A percentile compares a stretch with the other conserved stretches of the same genome.
Conservation (phyloP, 441 rosid species). For the Populus hybrid region DNA sequence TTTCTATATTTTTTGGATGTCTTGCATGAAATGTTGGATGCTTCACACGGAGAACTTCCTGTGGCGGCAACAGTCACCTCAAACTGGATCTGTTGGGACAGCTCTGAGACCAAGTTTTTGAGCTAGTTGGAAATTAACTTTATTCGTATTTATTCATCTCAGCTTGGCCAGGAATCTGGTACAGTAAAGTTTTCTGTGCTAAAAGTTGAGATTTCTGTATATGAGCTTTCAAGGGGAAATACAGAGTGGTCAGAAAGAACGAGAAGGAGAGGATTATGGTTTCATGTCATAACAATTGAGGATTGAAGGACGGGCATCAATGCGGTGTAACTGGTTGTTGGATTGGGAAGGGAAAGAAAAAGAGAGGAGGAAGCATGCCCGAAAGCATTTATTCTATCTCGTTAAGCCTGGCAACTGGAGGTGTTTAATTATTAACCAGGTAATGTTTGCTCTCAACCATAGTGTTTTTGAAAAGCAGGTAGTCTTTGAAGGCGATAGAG, state of each 20-base stretch:
- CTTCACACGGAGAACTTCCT: conserved; percentile 2
- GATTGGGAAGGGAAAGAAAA: neutral
- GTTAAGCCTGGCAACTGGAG: neutral
- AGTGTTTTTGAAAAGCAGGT: neutral
- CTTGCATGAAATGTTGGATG: conserved; percentile 5
- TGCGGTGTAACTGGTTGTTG: neutral
- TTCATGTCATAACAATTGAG: neutral
- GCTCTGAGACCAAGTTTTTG: conserved; percentile 8
- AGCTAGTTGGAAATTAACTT: conserved; percentile 5
- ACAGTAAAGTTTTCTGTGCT: conserved; percentile 2
- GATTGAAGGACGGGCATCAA: neutral
- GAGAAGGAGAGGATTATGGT: neutral
- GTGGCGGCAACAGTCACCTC: neutral
- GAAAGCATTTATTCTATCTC: no score
- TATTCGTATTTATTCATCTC: neutral
- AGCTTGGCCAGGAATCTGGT: conserved; percentile 6
- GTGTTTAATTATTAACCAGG: neutral
- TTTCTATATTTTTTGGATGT: conserved; percentile 9
- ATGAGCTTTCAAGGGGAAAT: no score
- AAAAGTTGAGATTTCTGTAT: no score
- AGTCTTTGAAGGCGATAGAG: neutral
- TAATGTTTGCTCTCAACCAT: neutral
- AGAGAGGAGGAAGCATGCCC: no score
- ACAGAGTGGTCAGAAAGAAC: neutral
- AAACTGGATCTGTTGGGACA: neutral